phyloP scores from a whole-genome alignment of 164 flowering plant genomes.

The Warburgia ugandensis region DNA sequence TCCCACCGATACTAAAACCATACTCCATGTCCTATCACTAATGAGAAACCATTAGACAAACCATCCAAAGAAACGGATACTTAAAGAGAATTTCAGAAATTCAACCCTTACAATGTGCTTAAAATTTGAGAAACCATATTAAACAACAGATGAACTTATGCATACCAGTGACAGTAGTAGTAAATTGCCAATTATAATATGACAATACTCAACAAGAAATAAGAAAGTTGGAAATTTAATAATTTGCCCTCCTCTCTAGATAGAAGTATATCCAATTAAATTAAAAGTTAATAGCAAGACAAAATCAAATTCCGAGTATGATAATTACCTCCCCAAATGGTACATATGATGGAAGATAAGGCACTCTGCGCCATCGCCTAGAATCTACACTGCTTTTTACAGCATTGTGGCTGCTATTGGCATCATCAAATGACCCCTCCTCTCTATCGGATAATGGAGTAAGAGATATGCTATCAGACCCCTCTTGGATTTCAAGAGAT shows the following conservation, averaged over 20 bases:
- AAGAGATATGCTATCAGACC: conserved; percentile 81
- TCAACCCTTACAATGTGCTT: too few species aligned
- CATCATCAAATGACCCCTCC: conserved; percentile 27
- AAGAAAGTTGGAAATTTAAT: neutral
- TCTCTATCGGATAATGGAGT: conserved; percentile 49
- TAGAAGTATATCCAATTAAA: conserved; percentile 2
- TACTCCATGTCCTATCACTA: too few species aligned
- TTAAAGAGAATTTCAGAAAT: too few species aligned
- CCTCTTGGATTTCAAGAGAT: conserved; percentile 91
- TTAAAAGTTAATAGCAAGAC: neutral
- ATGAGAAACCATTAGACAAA: too few species aligned
- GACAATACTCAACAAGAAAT: too few species aligned
- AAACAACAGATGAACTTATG: too few species aligned
- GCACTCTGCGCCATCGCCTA: conserved; percentile 63
- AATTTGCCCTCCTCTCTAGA: neutral
- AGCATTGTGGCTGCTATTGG: conserved; percentile 20
- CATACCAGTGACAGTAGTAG: too few species aligned
- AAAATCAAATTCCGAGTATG: neutral
- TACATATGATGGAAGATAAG: conserved; percentile 87
- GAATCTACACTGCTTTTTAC: conserved; percentile 31
- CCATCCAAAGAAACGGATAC: too few species aligned
- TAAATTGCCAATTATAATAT: too few species aligned
- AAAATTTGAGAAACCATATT: too few species aligned
- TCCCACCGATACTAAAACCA: too few species aligned
- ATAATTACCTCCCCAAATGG: conserved; percentile 87